Evolutionary conservation across 169 alveolate species (phyloP).

Genomic region (Cyclospora cayetanensis): DNA sequence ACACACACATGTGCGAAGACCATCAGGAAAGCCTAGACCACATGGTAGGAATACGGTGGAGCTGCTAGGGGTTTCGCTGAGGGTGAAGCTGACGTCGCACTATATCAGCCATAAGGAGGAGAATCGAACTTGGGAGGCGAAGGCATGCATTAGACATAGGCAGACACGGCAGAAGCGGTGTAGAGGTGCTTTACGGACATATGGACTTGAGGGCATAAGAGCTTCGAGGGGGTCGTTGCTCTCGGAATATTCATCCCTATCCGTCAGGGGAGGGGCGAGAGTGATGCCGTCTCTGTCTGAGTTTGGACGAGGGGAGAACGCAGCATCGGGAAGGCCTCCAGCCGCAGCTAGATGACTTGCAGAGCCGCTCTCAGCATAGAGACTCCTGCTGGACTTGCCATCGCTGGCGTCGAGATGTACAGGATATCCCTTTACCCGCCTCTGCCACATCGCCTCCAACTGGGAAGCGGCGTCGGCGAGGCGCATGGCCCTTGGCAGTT

Average conservation of each 20-base stretch:
- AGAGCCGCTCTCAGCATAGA: not conserved
- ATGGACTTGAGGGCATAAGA: not conserved
- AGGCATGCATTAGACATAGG: no score
- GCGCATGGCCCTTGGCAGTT: not conserved
- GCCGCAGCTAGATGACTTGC: not conserved
- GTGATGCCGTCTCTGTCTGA: not conserved
- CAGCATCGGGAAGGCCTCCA: not conserved
- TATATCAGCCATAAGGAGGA: no score
- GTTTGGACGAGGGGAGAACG: not conserved
- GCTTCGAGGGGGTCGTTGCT: not conserved
- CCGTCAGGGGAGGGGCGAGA: not conserved
- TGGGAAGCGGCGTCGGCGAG: not conserved
- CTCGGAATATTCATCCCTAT: not conserved
- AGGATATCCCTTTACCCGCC: not conserved
- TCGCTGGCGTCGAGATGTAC: not conserved
- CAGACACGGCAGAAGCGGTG: no score
- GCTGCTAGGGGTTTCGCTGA: no score
- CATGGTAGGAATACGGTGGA: no score
- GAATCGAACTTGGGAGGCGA: no score
- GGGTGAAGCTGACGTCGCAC: no score
- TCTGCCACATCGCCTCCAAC: not conserved
- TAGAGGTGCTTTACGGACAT: no score
- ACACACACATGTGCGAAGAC: no score
- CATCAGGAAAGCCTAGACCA: no score
- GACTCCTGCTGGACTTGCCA: not conserved